These are phyloP conservation scores for Salisapilia sapeloensis DNA, from an alignment of 352 stramenopile species.

Conservation along the genomic window DNA sequence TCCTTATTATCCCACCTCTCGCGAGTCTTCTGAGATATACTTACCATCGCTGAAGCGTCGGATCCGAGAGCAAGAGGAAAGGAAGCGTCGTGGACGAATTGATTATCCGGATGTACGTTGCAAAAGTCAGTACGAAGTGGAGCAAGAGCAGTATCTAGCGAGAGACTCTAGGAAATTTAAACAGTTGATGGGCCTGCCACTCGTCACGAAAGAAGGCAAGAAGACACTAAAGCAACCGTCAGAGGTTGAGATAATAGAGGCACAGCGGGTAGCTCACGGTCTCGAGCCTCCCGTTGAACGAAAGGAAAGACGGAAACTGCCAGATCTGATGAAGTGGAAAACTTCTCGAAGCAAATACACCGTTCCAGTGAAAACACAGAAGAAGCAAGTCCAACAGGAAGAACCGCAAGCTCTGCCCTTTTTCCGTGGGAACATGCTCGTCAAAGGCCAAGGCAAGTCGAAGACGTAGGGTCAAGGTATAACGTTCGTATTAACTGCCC, in stretches of 20 bases:
- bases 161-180: slow-evolving; percentile 38
- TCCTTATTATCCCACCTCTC: slow-evolving; percentile 27
- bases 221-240: too few relatives aligned
- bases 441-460: slow-evolving; percentile 27
- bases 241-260: slow-evolving; percentile 16
- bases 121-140: slow-evolving; percentile 24
- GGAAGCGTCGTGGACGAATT: slow-evolving; percentile 13
- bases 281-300: not conserved
- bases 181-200: slow-evolving; percentile 23
- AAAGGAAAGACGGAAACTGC: slow-evolving; percentile 1
- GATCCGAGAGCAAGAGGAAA: slow-evolving; percentile 8
- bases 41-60: slow-evolving; percentile 24
- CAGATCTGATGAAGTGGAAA: slow-evolving; percentile 3
- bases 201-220: too few relatives aligned
- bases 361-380: slow-evolving; percentile 5
- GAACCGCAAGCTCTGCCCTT: slow-evolving; percentile 25
- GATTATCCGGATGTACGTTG: too few relatives aligned
- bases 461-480: too few relatives aligned
- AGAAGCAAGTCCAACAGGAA: slow-evolving; percentile 2
- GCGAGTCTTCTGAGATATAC: slow-evolving; percentile 20
- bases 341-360: not conserved
- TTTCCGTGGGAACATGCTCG: slow-evolving; percentile 49
- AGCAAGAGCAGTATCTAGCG: slow-evolving; percentile 27
- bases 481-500: too few relatives aligned
- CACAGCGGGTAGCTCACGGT: slow-evolving; percentile 6